Evolutionary conservation across 805 yeast genomes (phyloP), one percentile per base, ranked within the genome.

Genomic region (Hanseniaspora mollemarum): DNA sequence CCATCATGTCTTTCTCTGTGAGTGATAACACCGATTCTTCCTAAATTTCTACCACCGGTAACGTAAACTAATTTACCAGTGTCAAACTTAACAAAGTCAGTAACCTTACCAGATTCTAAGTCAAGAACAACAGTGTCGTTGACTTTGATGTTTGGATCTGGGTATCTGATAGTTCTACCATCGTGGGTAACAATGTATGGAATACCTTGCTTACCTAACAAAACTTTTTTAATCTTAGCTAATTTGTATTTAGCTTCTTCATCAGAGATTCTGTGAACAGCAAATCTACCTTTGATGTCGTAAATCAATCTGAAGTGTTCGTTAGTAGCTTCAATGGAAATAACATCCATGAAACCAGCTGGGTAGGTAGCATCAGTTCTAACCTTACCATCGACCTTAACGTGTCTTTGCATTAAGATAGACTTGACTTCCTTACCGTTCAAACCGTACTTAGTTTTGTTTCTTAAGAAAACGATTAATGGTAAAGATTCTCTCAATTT

Each of bases 101-200:
- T 73, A 71, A 87, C 81, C 80, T 90, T 90, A 73, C 96, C 96
- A 61, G 96, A 73, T 64, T 90, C 95, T 68, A 90, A 78, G 76
- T 90, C 95, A 69, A 90, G 76, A 82, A 88, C 88, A 70, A 90
- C 95, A 64, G 97, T 85, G 78, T 90, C 98, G 81, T 92, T 88
- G 68, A 87, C 87, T 77, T 78, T 90, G 82, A 90, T 81, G 64
- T 75, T 73, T 75, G 98, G 98, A 71, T 90, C 97, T 73, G 97
- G 97, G 86, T 88, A 90, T 76, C 97, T 88, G 78, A 90, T 76
- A 70, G 98, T 90, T 82, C 98, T 88, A 75, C 98, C 97, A 71
- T 90, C 98, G 82, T 90, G 98, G 70, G 98, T 90, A 63, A 90
- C 97, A 69, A 85, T 83, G 83, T 86, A 90, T 69, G 98, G 98